Evolutionary conservation across 139 green algal genomes (phyloP).

Genomic region (Auxenochlorella pyrenoidosa): DNA sequence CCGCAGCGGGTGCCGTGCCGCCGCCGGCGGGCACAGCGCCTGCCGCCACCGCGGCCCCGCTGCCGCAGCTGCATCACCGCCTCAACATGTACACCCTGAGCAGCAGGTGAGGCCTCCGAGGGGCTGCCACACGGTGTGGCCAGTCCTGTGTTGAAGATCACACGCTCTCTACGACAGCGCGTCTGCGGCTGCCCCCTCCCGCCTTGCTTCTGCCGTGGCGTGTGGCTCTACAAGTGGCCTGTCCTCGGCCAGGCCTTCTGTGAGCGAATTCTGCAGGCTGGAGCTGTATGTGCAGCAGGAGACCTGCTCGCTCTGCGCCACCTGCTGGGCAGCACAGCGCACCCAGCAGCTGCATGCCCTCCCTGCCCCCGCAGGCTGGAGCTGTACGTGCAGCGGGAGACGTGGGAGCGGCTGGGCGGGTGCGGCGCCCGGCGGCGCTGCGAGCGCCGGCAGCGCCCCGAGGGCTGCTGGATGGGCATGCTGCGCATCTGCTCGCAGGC

Average conservation of each 20-base stretch:
- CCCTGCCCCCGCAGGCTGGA: constrained; percentile 70
- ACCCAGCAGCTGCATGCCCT: no score
- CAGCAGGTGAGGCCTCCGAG: constrained; percentile 26
- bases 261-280: constrained; percentile 51
- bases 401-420: constrained; percentile 50
- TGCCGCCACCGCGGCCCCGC: not conserved
- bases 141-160: no score
- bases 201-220: no score
- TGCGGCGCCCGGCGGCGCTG: no score
- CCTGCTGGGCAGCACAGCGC: no score
- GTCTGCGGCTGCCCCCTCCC: no score
- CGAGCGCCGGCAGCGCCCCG: no score
- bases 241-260: not conserved
- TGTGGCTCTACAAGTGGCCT: not conserved
- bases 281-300: constrained; percentile 67
- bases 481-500: no score
- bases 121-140: no score
- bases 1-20: not conserved
- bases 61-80: not conserved
- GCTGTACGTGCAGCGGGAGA: constrained; percentile 59
- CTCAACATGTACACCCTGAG: constrained; percentile 69
- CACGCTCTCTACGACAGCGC: no score
- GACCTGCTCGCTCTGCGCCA: no score
- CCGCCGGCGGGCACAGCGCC: not conserved
- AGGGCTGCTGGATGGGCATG: no score